Conservation (phyloP, 768 basidiomycete species). For the Tremella yokohamensis region DNA sequence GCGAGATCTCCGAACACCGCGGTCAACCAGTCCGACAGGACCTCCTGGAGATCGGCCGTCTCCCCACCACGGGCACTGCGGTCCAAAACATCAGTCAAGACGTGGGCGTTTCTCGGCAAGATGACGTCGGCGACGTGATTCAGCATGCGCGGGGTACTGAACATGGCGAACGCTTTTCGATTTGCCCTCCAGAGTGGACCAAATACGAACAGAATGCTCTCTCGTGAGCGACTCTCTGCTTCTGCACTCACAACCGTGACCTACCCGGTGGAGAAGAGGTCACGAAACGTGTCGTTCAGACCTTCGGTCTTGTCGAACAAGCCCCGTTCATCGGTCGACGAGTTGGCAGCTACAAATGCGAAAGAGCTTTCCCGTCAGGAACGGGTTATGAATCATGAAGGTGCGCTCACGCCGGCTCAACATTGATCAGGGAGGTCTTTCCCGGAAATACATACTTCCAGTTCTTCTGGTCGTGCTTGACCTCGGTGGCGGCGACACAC, state of each 20-base stretch:
- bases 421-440: conserved; percentile 15
- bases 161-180: conserved; percentile 25
- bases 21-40: conserved; percentile 21
- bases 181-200: conserved; percentile 28
- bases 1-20: conserved; percentile 35
- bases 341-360: neutral
- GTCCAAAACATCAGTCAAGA: conserved; percentile 7
- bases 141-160: conserved; percentile 18
- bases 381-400: neutral
- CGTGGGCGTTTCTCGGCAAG: conserved; percentile 21
- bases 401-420: conserved; percentile 34
- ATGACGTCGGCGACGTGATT: conserved; percentile 14
- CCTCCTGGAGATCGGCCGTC: conserved; percentile 22
- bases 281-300: neutral
- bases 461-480: conserved; percentile 13
- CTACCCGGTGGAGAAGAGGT: neutral
- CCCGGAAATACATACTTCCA: conserved; percentile 20
- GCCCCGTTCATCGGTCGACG: neutral
- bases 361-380: neutral
- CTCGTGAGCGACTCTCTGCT: neutral
- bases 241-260: neutral
- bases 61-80: conserved; percentile 8
- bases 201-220: conserved; percentile 26
- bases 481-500: conserved; percentile 15
- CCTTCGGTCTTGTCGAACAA: neutral